Conservation (phyloP, 805 yeast species). For the Wickerhamomyces ciferrii region DNA sequence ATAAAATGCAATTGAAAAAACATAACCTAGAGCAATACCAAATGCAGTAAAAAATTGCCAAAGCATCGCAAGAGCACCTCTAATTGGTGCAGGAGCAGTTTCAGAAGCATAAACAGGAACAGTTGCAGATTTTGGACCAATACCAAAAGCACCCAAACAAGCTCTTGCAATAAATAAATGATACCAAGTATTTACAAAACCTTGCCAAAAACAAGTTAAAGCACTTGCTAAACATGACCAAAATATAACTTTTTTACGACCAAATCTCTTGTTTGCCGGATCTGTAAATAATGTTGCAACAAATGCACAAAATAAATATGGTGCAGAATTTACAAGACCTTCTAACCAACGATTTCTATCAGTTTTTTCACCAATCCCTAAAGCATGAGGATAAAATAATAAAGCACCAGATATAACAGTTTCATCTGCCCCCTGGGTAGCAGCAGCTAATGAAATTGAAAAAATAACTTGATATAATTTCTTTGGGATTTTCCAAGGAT, state of each 20-base stretch:
- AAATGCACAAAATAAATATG: slow-evolving; percentile 58
- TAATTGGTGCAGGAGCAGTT: slow-evolving; percentile 52
- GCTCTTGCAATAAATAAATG: slow-evolving; percentile 64
- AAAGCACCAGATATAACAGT: slow-evolving; percentile 71
- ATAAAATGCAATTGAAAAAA: slow-evolving; percentile 58
- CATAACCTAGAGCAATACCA: slow-evolving; percentile 72
- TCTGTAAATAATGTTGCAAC: slow-evolving; percentile 65
- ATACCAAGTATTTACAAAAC: slow-evolving; percentile 54
- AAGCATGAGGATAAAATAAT: slow-evolving; percentile 49
- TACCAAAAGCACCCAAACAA: slow-evolving; percentile 53
- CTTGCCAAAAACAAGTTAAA: slow-evolving; percentile 65
- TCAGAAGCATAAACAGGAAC: slow-evolving; percentile 72
- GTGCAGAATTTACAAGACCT: slow-evolving; percentile 66
- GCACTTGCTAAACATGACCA: slow-evolving; percentile 57
- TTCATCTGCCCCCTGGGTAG: slow-evolving; percentile 79
- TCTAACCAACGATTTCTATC: slow-evolving; percentile 48
- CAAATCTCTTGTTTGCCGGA: slow-evolving; percentile 46
- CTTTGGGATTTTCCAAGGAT: slow-evolving; percentile 37
- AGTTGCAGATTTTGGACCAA: slow-evolving; percentile 69
- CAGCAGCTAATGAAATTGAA: slow-evolving; percentile 70
- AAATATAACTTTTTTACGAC: slow-evolving; percentile 66
- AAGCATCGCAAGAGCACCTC: slow-evolving; percentile 68
- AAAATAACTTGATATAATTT: slow-evolving; percentile 52
- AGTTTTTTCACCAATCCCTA: slow-evolving; percentile 45
- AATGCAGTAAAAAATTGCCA: slow-evolving; percentile 76